Evolutionary conservation across 169 alveolate species (phyloP).

Genomic region (Cryptosporidium sp.): DNA sequence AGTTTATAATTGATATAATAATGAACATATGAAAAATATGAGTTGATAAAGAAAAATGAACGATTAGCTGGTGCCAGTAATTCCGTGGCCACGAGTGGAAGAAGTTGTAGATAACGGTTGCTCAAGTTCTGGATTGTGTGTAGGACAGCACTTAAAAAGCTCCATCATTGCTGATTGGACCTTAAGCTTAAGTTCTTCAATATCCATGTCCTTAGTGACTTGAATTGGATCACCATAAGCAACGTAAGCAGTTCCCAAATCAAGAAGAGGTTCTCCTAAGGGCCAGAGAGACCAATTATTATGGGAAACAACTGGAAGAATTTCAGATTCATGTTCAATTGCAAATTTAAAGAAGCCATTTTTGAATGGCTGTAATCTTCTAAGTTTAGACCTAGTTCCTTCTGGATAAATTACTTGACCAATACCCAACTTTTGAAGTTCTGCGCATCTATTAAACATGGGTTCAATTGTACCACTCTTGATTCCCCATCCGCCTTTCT

Average conservation of each 20-base stretch:
- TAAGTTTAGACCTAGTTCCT: conserved; percentile 86
- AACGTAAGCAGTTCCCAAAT: conserved; percentile 82
- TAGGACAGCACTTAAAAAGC: conserved; percentile 58
- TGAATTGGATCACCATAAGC: conserved; percentile 82
- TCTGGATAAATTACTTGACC: conserved; percentile 86
- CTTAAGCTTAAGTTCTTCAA: conserved; percentile 52
- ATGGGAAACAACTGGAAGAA: conserved; percentile 86
- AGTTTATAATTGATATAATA: neutral
- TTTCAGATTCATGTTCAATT: conserved; percentile 84
- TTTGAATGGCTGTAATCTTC: conserved; percentile 87
- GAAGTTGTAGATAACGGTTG: conserved; percentile 41
- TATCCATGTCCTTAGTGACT: conserved; percentile 35
- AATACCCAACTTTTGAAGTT: conserved; percentile 65
- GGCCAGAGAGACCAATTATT: conserved; percentile 82
- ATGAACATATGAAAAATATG: neutral
- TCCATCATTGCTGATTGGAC: conserved; percentile 63
- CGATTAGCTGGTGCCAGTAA: conserved; percentile 1
- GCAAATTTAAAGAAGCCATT: conserved; percentile 90
- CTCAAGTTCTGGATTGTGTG: conserved; percentile 71
- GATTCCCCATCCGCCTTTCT: conserved; percentile 85
- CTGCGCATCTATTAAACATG: conserved; percentile 78
- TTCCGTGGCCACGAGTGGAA: conserved; percentile 60
- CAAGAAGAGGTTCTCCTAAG: conserved; percentile 76
- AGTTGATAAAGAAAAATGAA: neutral
- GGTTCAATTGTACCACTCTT: conserved; percentile 78